These are phyloP conservation scores for Collybia nuda DNA, from an alignment of 768 basidiomycete species.

Conservation along the genomic window DNA sequence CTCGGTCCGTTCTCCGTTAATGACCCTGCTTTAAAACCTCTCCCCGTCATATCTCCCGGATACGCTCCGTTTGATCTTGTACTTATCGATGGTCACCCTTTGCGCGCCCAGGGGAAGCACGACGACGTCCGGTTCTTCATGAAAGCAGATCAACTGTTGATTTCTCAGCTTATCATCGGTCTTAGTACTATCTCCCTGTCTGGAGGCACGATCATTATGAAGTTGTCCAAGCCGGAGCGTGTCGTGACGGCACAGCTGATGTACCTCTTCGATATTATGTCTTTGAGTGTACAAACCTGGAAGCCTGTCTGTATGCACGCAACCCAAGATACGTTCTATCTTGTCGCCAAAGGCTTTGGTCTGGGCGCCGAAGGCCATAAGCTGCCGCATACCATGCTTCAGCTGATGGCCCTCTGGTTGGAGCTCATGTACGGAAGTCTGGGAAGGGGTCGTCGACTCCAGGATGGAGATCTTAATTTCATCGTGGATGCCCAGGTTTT, in stretches of 20 bases:
- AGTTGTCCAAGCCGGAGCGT: conserved; percentile 19
- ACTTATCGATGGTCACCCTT: conserved; percentile 20
- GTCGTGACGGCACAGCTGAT: conserved; percentile 20
- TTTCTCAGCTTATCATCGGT: conserved; percentile 24
- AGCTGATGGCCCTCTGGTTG: background rate
- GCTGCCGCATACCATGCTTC: background rate
- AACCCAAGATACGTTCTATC: conserved; percentile 22
- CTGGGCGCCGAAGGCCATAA: background rate
- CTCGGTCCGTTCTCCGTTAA: conserved; percentile 7
- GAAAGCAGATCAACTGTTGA: conserved; percentile 14
- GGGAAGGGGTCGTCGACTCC: background rate
- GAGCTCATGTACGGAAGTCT: background rate
- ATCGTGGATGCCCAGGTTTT: background rate
- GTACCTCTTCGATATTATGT: conserved; percentile 21
- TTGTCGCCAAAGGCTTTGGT: conserved; percentile 18
- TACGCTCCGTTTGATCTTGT: conserved; percentile 18
- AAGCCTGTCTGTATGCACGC: conserved; percentile 23
- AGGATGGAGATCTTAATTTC: background rate
- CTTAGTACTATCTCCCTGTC: conserved; percentile 12
- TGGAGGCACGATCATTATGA: conserved; percentile 18
- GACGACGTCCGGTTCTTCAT: conserved; percentile 4
- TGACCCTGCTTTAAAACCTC: background rate
- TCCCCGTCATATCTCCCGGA: background rate
- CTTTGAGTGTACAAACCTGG: conserved; percentile 12
- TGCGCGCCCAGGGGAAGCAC: conserved; percentile 11